phyloP scores from a whole-genome alignment of 306 rosid genomes.

The Acacia crassicarpa region DNA sequence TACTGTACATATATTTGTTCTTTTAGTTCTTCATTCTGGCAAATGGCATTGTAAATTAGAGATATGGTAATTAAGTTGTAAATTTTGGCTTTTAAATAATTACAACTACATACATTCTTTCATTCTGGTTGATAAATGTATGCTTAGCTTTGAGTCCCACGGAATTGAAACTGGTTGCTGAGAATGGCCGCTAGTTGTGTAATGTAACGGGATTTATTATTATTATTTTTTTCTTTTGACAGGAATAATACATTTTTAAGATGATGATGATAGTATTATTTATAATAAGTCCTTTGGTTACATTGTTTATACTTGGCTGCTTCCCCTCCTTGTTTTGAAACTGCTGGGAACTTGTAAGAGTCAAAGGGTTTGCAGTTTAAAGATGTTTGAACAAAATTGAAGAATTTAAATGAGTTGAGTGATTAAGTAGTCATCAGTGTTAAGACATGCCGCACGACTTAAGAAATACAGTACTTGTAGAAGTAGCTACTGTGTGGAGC shows the following conservation, averaged over 20 bases:
- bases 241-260: neutral
- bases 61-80: constrained; percentile 36
- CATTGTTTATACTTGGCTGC: too few relatives aligned
- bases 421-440: too few relatives aligned
- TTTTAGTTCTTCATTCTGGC: constrained; percentile 33
- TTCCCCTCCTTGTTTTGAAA: too few relatives aligned
- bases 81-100: constrained; percentile 20
- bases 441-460: too few relatives aligned
- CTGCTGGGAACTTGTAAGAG: too few relatives aligned
- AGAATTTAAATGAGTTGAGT: too few relatives aligned
- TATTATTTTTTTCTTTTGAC: too few relatives aligned
- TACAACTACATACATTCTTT: neutral
- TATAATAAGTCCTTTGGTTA: too few relatives aligned
- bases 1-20: constrained; percentile 37
- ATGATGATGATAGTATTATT: neutral
- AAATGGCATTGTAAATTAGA: constrained; percentile 39
- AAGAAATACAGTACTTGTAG: too few relatives aligned
- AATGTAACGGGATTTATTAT: neutral
- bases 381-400: too few relatives aligned
- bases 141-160: neutral
- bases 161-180: neutral
- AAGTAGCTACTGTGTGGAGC: too few relatives aligned
- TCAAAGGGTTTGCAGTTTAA: too few relatives aligned
- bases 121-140: neutral
- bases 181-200: neutral